Percentiles rank a stretch among this genome's conserved stretches.
phyloP scores from a whole-genome alignment of 805 yeast species.

The Clavispora santaluciae region DNA sequence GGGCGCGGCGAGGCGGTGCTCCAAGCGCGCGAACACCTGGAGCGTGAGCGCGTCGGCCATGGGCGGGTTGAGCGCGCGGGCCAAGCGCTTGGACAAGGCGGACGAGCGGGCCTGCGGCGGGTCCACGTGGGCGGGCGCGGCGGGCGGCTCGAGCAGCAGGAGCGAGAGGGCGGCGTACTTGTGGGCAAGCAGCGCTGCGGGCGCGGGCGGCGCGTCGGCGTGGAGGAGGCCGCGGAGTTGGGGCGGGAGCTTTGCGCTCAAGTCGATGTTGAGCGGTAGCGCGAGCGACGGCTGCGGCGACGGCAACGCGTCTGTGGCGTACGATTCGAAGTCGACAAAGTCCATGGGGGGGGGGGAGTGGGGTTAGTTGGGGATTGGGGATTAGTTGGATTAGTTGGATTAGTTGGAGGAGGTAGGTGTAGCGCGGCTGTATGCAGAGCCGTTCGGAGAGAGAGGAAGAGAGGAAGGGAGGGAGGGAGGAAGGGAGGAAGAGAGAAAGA shows the following conservation, averaged over 20 bases:
- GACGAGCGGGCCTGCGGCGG: slow-evolving; percentile 4
- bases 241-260: slow-evolving; percentile 31
- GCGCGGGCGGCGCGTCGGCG: slow-evolving; percentile 5
- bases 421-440: not conserved
- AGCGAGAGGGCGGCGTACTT: slow-evolving; percentile 48
- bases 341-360: slow-evolving; percentile 26
- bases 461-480: not conserved
- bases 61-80: slow-evolving; percentile 45
- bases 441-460: not conserved
- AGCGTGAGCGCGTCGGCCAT: slow-evolving; percentile 31
- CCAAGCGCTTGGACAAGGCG: slow-evolving; percentile 39
- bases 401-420: not conserved
- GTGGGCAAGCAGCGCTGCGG: slow-evolving; percentile 28
- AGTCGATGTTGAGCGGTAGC: slow-evolving; percentile 35
- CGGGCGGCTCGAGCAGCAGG: slow-evolving; percentile 21
- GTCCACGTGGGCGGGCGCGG: not conserved
- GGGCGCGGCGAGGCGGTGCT: slow-evolving; percentile 26
- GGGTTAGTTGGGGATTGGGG: not conserved
- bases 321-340: slow-evolving; percentile 37
- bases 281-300: slow-evolving; percentile 43
- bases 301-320: slow-evolving; percentile 26
- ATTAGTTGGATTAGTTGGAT: not conserved
- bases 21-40: slow-evolving; percentile 29
- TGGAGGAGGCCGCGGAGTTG: slow-evolving; percentile 25
- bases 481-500: not conserved